Percentiles rank a stretch among this genome's conserved stretches.
Evolutionary conservation across 768 basidiomycete genomes (phyloP).

Genomic region (Boletus coccyginus): DNA sequence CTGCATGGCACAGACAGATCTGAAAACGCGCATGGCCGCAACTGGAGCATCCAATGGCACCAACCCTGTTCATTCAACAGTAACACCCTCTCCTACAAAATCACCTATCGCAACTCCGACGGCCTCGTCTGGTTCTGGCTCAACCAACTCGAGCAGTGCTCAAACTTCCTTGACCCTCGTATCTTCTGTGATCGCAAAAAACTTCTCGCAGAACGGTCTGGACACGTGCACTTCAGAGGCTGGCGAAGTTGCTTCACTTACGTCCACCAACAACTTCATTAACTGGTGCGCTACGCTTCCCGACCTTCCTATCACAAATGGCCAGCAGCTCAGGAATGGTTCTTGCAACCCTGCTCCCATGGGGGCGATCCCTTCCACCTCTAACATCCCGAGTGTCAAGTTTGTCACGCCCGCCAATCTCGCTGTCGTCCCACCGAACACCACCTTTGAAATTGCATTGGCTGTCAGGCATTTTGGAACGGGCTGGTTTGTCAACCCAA

Average conservation of each 20-base stretch:
- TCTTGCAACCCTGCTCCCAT: constrained; percentile 63
- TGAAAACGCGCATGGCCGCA: constrained; percentile 46
- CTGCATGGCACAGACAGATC: constrained; percentile 49
- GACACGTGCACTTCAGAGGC: constrained; percentile 23
- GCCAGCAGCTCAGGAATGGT: constrained; percentile 47
- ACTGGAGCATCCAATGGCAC: constrained; percentile 24
- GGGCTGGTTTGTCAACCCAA: constrained; percentile 58
- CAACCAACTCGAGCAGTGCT: constrained; percentile 17
- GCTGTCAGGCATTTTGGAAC: constrained; percentile 43
- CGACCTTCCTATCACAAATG: constrained; percentile 56
- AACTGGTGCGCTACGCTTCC: constrained; percentile 56
- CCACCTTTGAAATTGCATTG: constrained; percentile 52
- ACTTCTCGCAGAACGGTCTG: constrained; percentile 55
- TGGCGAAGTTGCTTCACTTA: constrained; percentile 56
- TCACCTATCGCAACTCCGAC: neutral
- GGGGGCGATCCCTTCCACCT: constrained; percentile 51
- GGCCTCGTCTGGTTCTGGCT: constrained; percentile 4
- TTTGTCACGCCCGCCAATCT: constrained; percentile 48
- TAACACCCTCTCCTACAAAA: constrained; percentile 14
- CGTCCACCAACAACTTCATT: constrained; percentile 73
- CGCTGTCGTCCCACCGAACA: constrained; percentile 40
- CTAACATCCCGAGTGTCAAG: constrained; percentile 54
- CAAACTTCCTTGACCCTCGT: constrained; percentile 38
- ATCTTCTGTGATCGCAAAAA: constrained; percentile 48
- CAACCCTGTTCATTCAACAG: constrained; percentile 15